Base-by-base conservation (phyloP, 1,139 yeast species). In the Entelexis sorbosivorans region DNA sequence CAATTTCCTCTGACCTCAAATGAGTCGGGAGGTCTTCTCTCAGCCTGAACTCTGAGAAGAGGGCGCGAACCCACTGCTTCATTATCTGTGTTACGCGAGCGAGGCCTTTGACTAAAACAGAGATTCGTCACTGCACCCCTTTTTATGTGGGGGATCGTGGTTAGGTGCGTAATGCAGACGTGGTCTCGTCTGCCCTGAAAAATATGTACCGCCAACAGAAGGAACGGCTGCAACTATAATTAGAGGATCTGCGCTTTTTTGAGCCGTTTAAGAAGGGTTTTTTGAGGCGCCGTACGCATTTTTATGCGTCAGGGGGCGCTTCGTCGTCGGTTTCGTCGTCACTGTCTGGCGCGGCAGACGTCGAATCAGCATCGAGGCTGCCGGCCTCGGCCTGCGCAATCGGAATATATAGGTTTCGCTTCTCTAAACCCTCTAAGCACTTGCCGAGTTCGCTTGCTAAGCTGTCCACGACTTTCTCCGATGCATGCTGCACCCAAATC, bases 401-500 rank as follows among this genome's bases (percentile, higher is more conserved):
- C 3, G 51, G 54, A 3, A 56, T 8, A 20, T 38, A 36, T 2
- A 56, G 10, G 16, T 19, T 29, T 1, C 6, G 17, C 53, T 67
- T 66, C 2, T 47, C 44, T 17, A 68, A 32, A 9, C 11, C 10
- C 1, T 20, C 16, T 2, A 58, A 6, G 2, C 60, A 54, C 43
- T 59, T 61, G 22, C 59, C 59, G 16, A 87, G 64, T 58, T 86
- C 95, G 52, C 78, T 80, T 0, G 91, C 84, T 40, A 89, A 66
- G 34, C 77, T 72, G 51, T 85, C 69, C 13, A 89, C 59, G 9
- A 73, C 73, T 32, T 65, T 66, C 34, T 75, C 77, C 34, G 70
- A 67, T 16, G 75, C 65, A 54, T 79, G 81, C 47, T 88, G 78
- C 20, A 85, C 64, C 95, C 95, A 91, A 5, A 83, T 72, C 51